A percentile compares a stretch with the other conserved stretches of the same genome.
phyloP scores from a whole-genome alignment of 179 eudicot genomes.

The Beta lomatogona region DNA sequence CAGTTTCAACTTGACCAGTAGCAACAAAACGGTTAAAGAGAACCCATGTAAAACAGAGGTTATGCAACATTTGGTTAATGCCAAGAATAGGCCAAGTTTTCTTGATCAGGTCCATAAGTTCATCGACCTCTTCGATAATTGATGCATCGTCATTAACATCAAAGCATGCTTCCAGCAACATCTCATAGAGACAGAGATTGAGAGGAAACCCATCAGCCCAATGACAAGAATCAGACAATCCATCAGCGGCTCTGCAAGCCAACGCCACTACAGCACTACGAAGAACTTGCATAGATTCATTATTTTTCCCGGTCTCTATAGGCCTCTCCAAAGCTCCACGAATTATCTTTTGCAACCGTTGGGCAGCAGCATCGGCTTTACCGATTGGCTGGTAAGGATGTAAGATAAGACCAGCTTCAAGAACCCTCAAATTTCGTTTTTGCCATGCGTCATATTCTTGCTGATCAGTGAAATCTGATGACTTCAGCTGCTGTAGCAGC shows the following conservation, averaged over 20 bases:
- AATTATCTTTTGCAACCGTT: constrained; percentile 68
- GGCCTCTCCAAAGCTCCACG: constrained; percentile 83
- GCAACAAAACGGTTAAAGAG: constrained; percentile 86
- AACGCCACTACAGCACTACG: constrained; percentile 83
- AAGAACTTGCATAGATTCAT: constrained; percentile 86
- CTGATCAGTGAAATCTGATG: constrained; percentile 81
- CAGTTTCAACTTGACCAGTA: constrained; percentile 86
- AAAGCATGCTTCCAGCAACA: constrained; percentile 81
- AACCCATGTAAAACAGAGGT: constrained; percentile 92
- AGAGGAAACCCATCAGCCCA: constrained; percentile 97
- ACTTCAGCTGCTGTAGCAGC: constrained; percentile 88
- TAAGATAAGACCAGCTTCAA: constrained; percentile 90
- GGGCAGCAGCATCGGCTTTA: constrained; percentile 66
- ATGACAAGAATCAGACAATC: constrained; percentile 70
- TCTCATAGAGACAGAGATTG: constrained; percentile 85
- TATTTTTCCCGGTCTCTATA: constrained; percentile 87
- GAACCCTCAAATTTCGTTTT: constrained; percentile 76
- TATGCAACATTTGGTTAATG: constrained; percentile 85
- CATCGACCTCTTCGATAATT: constrained; percentile 88
- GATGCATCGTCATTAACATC: constrained; percentile 73
- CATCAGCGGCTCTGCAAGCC: constrained; percentile 76
- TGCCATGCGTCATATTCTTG: constrained; percentile 91
- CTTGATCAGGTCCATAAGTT: constrained; percentile 90
- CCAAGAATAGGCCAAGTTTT: constrained; percentile 94
- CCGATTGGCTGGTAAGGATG: constrained; percentile 83